A percentile compares a stretch with the other conserved stretches of the same genome.
These are phyloP conservation scores for Cercospora sp. DNA, from an alignment of 2,329 filamentous ascomycete species.

Conservation along the genomic window DNA sequence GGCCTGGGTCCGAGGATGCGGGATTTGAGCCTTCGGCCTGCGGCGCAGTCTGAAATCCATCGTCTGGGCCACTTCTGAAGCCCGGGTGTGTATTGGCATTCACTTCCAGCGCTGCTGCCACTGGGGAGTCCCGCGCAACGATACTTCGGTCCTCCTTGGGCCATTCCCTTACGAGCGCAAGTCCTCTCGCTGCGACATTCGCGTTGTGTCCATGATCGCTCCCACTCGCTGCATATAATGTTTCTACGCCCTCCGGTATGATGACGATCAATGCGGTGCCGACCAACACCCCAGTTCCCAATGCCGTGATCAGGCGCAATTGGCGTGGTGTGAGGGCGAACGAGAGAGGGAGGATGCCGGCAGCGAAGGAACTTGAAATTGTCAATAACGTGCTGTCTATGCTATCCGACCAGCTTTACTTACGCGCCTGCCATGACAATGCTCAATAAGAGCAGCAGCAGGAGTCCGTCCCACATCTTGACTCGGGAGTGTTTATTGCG, in stretches of 20 bases:
- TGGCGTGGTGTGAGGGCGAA: constrained; percentile 85
- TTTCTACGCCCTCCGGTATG: constrained; percentile 94
- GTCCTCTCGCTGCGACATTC: constrained; percentile 2
- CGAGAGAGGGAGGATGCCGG: constrained; percentile 85
- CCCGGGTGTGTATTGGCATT: constrained; percentile 14
- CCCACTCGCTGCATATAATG: constrained; percentile 64
- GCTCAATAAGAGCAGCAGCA: constrained; percentile 65
- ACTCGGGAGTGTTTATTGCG: neutral
- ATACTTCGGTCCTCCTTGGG: neutral
- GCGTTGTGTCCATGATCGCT: constrained; percentile 25
- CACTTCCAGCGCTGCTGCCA: constrained; percentile 2
- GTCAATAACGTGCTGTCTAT: constrained; percentile 16
- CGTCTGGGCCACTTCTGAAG: constrained; percentile 36
- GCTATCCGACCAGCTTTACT: constrained; percentile 35
- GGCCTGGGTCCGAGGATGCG: constrained; percentile 19
- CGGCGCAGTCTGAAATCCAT: constrained; percentile 27
- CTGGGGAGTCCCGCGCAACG: neutral
- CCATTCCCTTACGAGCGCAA: neutral
- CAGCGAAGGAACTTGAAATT: constrained; percentile 78
- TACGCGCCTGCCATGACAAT: constrained; percentile 66
- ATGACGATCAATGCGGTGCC: constrained; percentile 96
- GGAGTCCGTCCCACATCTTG: constrained; percentile 61
- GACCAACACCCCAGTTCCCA: constrained; percentile 91
- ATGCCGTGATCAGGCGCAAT: constrained; percentile 82
- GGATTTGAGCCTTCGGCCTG: constrained; percentile 21